These are phyloP conservation scores for Cladophialophora carrionii DNA, from an alignment of 2,329 filamentous ascomycete genomes.

Conservation along the genomic window DNA sequence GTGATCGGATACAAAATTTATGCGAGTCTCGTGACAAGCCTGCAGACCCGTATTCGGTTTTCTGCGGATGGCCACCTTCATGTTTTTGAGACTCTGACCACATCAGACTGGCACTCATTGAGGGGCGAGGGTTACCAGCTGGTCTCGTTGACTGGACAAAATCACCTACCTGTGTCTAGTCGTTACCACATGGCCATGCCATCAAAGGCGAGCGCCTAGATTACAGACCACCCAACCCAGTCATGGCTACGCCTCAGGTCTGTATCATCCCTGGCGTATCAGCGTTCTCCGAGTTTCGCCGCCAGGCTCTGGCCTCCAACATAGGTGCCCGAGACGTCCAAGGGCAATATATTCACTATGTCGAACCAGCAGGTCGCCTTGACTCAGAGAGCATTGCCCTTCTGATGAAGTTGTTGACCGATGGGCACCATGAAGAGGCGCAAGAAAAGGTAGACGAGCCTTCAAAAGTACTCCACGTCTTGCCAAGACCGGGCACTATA, in stretches of 20 bases:
- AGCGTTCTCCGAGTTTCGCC: conserved; percentile 52
- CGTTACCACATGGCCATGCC: conserved; percentile 1
- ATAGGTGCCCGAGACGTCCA: conserved; percentile 51
- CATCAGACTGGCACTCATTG: background rate
- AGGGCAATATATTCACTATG: conserved; percentile 64
- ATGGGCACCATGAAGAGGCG: conserved; percentile 57
- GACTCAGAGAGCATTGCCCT: conserved; percentile 53
- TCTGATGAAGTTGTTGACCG: conserved; percentile 63
- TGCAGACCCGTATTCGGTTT: background rate
- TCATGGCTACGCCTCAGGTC: conserved; percentile 28
- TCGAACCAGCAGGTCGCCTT: conserved; percentile 60
- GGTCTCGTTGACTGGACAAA: background rate
- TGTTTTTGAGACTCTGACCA: background rate
- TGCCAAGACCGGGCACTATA: conserved; percentile 76
- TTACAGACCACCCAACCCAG: background rate
- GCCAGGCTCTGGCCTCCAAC: conserved; percentile 48
- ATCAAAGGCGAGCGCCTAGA: background rate
- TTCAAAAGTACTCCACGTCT: conserved; percentile 68
- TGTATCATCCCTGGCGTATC: conserved; percentile 34
- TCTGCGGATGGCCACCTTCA: conserved; percentile 1
- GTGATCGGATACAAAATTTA: background rate
- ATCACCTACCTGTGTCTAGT: background rate
- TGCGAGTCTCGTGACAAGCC: conserved; percentile 5
- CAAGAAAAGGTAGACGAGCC: conserved; percentile 52
- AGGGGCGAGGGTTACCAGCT: background rate